Base-by-base conservation (phyloP, 352 stramenopile genomes). In the Paralagenidium karlingii region DNA sequence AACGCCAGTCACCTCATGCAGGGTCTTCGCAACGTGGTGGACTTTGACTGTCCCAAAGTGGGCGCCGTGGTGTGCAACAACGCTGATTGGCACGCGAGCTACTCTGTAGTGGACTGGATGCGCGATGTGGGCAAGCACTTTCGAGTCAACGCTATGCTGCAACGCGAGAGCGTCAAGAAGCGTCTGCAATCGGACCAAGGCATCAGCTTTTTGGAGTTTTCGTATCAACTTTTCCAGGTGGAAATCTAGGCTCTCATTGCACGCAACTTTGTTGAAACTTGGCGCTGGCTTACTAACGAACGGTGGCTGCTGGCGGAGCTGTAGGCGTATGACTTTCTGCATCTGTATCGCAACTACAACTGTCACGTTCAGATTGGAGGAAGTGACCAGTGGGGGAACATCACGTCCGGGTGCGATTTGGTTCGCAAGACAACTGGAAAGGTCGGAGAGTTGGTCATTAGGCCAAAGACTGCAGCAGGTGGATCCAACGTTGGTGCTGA, bases 361-460 rank as follows among this genome's bases (percentile, higher is more conserved):
- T 96, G 89, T 30, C 65, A 87, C 12, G 74, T 97, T 36, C 96
- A 99, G 64, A 82, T 99, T 38, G 96, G 96, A 34, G 96, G 96
- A 26, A 97, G 81, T 40, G 96, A 99, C 67, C 96, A 99, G 67
- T 99, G 96, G 96, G 96, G 96, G 6, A 99, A 99, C 59, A 99
- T 99, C 63, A 78, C 96, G 12, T 88, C 76, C 26, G 96, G 96
- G 24, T 94, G 92, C 26, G 96, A 99, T 49, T 77, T 99, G 20
- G 92, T 96, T 39, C 79, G 94, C 44, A 85, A 94, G 42, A 75
- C 90, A 31, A 81, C 88, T 21, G 70, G 77, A 21, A 33, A 76
- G 19, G 60, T 80, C 3, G 8, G 7, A 36, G 19, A 20, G 7
- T 8, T 36, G 19, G 19, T 3, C 30, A 36, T 36, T 13, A 33